These are phyloP conservation scores for Colletotrichum sp. DNA, from an alignment of 2,329 filamentous ascomycete genomes.

Conservation along the genomic window DNA sequence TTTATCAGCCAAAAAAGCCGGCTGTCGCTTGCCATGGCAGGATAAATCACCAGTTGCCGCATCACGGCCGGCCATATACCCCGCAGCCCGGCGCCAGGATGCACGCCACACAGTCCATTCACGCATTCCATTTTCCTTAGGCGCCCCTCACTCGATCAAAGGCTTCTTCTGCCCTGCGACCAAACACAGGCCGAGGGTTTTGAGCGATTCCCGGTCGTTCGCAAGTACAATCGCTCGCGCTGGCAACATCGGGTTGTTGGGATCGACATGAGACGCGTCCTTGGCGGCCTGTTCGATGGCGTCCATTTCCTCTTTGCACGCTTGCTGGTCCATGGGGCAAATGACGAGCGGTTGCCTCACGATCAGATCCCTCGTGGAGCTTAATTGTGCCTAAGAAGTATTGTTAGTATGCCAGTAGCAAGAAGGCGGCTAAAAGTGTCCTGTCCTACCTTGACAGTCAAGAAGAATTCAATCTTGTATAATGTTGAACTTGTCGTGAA, in stretches of 20 bases:
- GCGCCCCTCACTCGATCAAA: slow-evolving; percentile 57
- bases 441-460: slow-evolving; percentile 81
- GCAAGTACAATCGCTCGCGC: slow-evolving; percentile 81
- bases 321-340: slow-evolving; percentile 92
- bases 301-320: slow-evolving; percentile 98
- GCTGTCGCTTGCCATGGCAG: not conserved
- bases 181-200: slow-evolving; percentile 66
- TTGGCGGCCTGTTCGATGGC: slow-evolving; percentile 95
- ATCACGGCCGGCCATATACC: not conserved
- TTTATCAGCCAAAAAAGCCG: not conserved
- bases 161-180: slow-evolving; percentile 70
- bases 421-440: not conserved
- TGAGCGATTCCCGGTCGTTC: slow-evolving; percentile 69
- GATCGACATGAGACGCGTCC: slow-evolving; percentile 86
- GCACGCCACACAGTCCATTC: not conserved
- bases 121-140: not conserved
- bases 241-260: slow-evolving; percentile 91
- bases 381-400: slow-evolving; percentile 75
- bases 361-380: slow-evolving; percentile 84
- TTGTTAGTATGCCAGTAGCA: slow-evolving; percentile 10
- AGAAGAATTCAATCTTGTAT: slow-evolving; percentile 98
- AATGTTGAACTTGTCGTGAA: slow-evolving; percentile 94
- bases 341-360: slow-evolving; percentile 94
- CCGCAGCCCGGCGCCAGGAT: not conserved
- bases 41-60: not conserved